Base-by-base conservation (phyloP, 2,329 filamentous ascomycete species). In the Corynespora cassiicola region DNA sequence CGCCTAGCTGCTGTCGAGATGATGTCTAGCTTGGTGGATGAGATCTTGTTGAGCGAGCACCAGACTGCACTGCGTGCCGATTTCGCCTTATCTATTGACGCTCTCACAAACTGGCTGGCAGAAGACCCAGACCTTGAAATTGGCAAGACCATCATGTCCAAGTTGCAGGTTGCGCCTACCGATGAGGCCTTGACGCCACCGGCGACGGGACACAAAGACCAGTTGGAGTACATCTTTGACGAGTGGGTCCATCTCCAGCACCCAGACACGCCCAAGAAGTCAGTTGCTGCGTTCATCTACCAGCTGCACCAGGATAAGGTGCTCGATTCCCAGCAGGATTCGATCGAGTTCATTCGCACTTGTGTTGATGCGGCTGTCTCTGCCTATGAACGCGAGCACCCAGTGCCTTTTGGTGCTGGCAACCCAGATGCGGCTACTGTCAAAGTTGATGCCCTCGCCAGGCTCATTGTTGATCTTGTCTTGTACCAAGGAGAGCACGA, bases 141-240 rank as follows among this genome's bases (percentile, higher is more conserved):
- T 15, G 88, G 83, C 8, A 84, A 87, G 52, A 80, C 87, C 22
- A 78, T 97, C 44, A 87, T 91, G 63, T 74, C 76, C 43, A 85
- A 81, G 51, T 66, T 87, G 33, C 78, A 81, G 49, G 72, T 80
- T 25, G 65, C 89, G 74, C 71, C 79, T 72, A 64, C 74, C 33
- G 75, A 77, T 50, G 67, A 50, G 10, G 45, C 77, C 37, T 68
- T 77, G 35, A 81, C 78, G 15, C 81, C 85, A 39, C 78, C 82
- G 32, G 70, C 75, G 11, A 66, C 73, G 24, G 76, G 81, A 20
- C 85, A 85, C 52, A 82, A 85, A 47, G 89, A 95, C 46, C 90
- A 96, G 65, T 83, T 95, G 70, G 90, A 95, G 55, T 97, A 99
- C 63, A 80, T 96, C 14, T 96, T 99, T 59, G 90, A 92, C 27